Conservation (phyloP, 208 protist species). For the Trypanosoma cruzi region DNA sequence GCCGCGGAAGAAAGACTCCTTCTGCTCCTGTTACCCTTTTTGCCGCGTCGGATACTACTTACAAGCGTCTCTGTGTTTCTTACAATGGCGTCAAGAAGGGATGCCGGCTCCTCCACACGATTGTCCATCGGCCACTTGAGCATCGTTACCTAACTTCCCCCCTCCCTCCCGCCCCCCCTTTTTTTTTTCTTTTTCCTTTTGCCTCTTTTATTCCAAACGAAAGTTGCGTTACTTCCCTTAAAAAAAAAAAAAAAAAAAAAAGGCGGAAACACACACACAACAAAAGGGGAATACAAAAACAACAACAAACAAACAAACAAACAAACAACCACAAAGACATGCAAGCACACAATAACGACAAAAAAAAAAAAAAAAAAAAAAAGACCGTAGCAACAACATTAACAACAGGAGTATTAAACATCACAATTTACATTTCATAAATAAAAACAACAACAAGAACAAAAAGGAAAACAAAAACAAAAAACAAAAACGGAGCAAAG, state of each 20-base stretch:
- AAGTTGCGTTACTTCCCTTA: not conserved
- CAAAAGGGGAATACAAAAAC: not conserved
- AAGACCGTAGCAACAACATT: not conserved
- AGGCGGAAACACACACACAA: too few species aligned
- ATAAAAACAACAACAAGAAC: not conserved
- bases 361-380: not conserved
- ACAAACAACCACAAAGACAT: not conserved
- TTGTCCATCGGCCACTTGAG: not conserved
- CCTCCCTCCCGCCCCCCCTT: not conserved
- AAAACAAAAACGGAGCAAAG: not conserved
- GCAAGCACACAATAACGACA: not conserved
- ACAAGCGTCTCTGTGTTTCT: slow-evolving; percentile 65
- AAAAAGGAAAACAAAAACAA: slow-evolving; percentile 9
- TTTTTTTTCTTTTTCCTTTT: not conserved
- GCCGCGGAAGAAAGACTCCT: slow-evolving; percentile 66
- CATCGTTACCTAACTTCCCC: not conserved
- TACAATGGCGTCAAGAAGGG: slow-evolving; percentile 43
- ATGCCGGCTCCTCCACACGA: slow-evolving; percentile 22
- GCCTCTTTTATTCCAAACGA: not conserved
- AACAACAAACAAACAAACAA: not conserved
- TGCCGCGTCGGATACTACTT: slow-evolving; percentile 55
- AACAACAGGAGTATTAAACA: not conserved
- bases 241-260: too few species aligned
- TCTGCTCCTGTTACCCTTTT: slow-evolving; percentile 29
- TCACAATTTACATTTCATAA: too few species aligned